Base-by-base conservation (phyloP, 768 basidiomycete species). In the Trametes sanguinea region DNA sequence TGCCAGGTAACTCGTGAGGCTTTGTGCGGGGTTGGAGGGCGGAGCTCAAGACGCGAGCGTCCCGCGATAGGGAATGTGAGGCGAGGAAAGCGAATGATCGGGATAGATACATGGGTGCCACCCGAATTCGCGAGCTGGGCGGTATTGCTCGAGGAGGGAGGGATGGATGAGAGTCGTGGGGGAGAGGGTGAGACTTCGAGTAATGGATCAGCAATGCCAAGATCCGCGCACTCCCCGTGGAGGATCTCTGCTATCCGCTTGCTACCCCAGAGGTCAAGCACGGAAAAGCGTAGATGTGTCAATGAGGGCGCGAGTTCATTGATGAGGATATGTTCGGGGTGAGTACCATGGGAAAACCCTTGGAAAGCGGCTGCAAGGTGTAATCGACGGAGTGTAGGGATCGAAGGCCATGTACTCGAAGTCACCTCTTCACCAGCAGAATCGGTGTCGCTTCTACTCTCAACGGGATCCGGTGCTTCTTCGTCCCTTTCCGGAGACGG, bases 201-300 rank as follows among this genome's bases (percentile, higher is more conserved):
- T 17, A 56, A 35, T 14, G 40, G 47, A 8, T 52, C n/a, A 14
- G 53, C 63, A n/a, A 65, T 63, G 13, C 62, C 61, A 17, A 27
- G 39, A 7, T 55, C 65, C 2, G 68, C 65, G 13, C 59, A 62
- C 43, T 69, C 68, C 4, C 65, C 63, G 37, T 67, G 68, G 9
- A 69, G 17, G 46, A 69, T 61, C 39, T 67, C 68, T 14, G 65
- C 64, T 6, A 65, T 62, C 6, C 64, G 65, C 32, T 39, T 57
- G 60, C 60, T 63, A 22, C 64, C 64, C 68, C 68, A 69, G 44
- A 65, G 58, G 40, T 67, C 65, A 4, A 67, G 65, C 48, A 69
- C 65, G 17, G 68, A 65, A 39, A 69, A 39, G 10, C 68, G 54
- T 33, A 69, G 59, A 39, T 69, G 64, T 13, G 65, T 63, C 35